Percentiles rank a stretch among this genome's conserved stretches.
Conservation (phyloP, 345 rosid species). For the Viola odorata region DNA sequence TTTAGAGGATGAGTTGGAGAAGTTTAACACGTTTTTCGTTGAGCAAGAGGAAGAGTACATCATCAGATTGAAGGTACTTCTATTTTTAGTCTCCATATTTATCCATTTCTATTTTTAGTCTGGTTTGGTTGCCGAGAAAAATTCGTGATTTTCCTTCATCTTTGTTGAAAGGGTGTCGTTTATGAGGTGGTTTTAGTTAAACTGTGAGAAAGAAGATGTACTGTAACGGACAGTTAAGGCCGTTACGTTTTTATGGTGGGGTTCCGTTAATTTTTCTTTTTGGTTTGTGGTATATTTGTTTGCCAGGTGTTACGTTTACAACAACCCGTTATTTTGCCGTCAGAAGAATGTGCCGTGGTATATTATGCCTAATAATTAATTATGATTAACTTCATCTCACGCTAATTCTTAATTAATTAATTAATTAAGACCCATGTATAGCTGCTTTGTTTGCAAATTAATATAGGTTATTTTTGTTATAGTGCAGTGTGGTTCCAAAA, state of each 20-base stretch:
- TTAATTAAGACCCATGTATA: too few relatives aligned
- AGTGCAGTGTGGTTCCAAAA: too few relatives aligned
- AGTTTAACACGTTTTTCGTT: conserved; percentile 81
- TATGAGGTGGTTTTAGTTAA: neutral
- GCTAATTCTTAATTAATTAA: too few relatives aligned
- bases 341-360: conserved; percentile 9
- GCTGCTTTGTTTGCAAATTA: too few relatives aligned
- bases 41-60: conserved; percentile 97
- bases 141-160: neutral
- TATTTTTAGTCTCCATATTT: neutral
- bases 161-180: conserved; percentile 10
- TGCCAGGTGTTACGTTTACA: neutral
- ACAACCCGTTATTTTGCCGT: neutral
- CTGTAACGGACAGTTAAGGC: conserved; percentile 12
- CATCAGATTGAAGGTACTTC: conserved; percentile 73
- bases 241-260: neutral
- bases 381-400: too few relatives aligned
- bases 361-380: conserved; percentile 4
- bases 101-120: neutral
- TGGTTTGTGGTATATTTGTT: neutral
- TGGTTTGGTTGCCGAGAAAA: conserved; percentile 14
- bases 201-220: neutral
- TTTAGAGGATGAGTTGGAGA: conserved; percentile 84
- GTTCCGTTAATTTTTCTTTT: too few relatives aligned
- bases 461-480: too few relatives aligned